Conservation (phyloP, 1,284 basidiomycete genomes). For the Gymnopus androsaceus region DNA sequence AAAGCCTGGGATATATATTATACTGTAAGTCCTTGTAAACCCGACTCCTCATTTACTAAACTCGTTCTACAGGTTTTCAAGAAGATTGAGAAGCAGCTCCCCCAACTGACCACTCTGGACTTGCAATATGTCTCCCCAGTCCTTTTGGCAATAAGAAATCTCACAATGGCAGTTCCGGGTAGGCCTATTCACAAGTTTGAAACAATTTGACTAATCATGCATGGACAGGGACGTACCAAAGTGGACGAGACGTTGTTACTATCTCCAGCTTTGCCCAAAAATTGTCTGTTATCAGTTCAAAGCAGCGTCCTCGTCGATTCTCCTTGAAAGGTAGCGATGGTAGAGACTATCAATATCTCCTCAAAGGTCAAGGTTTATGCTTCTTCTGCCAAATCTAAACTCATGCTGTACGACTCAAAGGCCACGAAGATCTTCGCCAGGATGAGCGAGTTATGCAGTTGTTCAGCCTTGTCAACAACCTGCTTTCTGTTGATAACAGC, state of each 20-base stretch:
- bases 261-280: conserved; percentile 88
- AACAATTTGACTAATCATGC: neutral
- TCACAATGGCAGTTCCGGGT: conserved; percentile 96
- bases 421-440: conserved; percentile 98
- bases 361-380: conserved; percentile 71
- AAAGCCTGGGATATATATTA: conserved; percentile 99
- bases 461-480: conserved; percentile 95
- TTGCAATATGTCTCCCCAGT: conserved; percentile 97
- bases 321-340: conserved; percentile 92
- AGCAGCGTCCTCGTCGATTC: conserved; percentile 93
- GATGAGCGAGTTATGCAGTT: conserved; percentile 99
- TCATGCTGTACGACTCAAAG: conserved; percentile 38
- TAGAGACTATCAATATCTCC: conserved; percentile 87
- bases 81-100: conserved; percentile 94
- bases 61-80: conserved; percentile 79
- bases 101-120: conserved; percentile 88
- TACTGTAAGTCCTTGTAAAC: conserved; percentile 46
- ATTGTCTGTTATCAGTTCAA: conserved; percentile 93
- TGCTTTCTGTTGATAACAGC: conserved; percentile 90
- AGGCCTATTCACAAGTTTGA: conserved; percentile 17
- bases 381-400: neutral
- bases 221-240: conserved; percentile 94
- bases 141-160: conserved; percentile 84
- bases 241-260: conserved; percentile 83
- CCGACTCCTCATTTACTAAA: neutral